These are phyloP conservation scores for Lactifluus piperatus DNA, from an alignment of 768 basidiomycete genomes.

Conservation along the genomic window DNA sequence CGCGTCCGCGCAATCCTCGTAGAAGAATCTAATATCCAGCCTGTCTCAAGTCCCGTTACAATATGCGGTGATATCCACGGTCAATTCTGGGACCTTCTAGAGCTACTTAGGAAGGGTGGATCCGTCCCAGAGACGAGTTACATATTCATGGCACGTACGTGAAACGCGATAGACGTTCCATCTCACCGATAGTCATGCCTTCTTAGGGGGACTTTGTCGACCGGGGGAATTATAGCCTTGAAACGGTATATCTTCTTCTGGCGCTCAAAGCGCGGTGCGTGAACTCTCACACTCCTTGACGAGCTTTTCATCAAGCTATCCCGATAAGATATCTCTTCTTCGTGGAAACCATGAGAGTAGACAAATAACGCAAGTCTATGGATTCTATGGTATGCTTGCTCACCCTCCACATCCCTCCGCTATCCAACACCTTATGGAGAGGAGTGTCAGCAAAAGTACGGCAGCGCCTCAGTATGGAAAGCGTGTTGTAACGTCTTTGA, in stretches of 20 bases:
- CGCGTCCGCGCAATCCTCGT: constrained; percentile 82
- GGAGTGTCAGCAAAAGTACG: constrained; percentile 98
- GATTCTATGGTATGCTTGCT: constrained; percentile 77
- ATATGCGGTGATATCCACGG: constrained; percentile 96
- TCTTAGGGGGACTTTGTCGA: constrained; percentile 93
- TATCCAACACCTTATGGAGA: constrained; percentile 37
- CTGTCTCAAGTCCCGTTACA: constrained; percentile 90
- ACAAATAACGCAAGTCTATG: constrained; percentile 97
- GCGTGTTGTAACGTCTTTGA: constrained; percentile 96
- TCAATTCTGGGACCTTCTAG: constrained; percentile 94
- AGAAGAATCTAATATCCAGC: constrained; percentile 97
- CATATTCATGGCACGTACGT: constrained; percentile 87
- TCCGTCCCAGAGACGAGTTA: constrained; percentile 84
- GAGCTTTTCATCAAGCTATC: constrained; percentile 49
- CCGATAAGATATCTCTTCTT: constrained; percentile 86
- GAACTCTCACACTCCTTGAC: neutral
- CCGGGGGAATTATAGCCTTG: constrained; percentile 90
- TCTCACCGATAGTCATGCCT: constrained; percentile 17
- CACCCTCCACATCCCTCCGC: neutral
- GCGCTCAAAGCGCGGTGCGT: constrained; percentile 80
- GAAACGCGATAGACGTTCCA: constrained; percentile 13
- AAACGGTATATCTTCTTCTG: constrained; percentile 85
- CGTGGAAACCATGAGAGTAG: constrained; percentile 88
- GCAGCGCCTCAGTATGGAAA: constrained; percentile 92
- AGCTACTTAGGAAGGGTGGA: constrained; percentile 81